Evolutionary conservation across 768 basidiomycete species (phyloP).

Genomic region (Trichaptum fuscoviolaceum): DNA sequence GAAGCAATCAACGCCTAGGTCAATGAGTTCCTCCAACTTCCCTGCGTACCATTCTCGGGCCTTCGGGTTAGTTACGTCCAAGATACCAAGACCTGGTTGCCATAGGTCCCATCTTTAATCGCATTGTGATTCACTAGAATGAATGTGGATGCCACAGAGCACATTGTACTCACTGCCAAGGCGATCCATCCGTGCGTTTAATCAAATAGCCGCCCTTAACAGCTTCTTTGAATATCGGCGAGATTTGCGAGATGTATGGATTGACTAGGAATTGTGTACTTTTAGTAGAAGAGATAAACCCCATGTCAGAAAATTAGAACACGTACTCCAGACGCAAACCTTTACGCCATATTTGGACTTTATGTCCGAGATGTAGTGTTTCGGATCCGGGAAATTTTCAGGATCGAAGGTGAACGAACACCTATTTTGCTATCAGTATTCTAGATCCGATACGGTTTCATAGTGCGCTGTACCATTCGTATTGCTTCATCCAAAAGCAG

Average conservation of each 20-base stretch:
- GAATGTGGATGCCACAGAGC: conserved; percentile 12
- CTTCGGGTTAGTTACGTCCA: conserved; percentile 59
- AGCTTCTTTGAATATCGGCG: conserved; percentile 65
- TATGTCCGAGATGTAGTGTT: conserved; percentile 55
- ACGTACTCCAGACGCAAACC: conserved; percentile 66
- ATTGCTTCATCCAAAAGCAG: conserved; percentile 74
- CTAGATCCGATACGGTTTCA: conserved; percentile 23
- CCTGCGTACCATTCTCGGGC: conserved; percentile 43
- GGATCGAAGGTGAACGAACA: conserved; percentile 76
- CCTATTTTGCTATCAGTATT: conserved; percentile 27
- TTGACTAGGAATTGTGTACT: conserved; percentile 43
- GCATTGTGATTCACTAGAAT: background rate
- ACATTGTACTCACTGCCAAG: conserved; percentile 55
- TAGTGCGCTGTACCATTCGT: conserved; percentile 44
- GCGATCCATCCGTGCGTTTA: conserved; percentile 58
- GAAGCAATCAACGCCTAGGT: conserved; percentile 43
- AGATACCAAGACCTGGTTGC: conserved; percentile 57
- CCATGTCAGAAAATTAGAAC: conserved; percentile 7
- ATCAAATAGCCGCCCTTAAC: conserved; percentile 65
- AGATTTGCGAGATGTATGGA: conserved; percentile 66
- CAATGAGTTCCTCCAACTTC: conserved; percentile 38
- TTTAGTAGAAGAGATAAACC: background rate
- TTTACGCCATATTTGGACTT: conserved; percentile 61
- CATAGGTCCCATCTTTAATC: conserved; percentile 50
- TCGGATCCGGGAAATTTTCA: conserved; percentile 69